These are phyloP conservation scores for Mycocentrospora acerina DNA, from an alignment of 2,329 filamentous ascomycete genomes.

Conservation along the genomic window DNA sequence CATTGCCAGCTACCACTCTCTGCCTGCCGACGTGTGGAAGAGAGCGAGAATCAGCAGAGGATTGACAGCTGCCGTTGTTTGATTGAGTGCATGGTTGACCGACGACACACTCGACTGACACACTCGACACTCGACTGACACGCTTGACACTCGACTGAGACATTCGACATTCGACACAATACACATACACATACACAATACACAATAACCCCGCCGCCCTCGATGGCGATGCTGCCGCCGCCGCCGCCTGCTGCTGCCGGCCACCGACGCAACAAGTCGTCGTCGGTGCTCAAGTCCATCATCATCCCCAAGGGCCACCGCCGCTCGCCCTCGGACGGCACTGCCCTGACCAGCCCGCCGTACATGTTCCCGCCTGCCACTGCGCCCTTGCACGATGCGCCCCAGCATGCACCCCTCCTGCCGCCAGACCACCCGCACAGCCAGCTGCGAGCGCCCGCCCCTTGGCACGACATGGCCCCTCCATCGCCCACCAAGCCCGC, in stretches of 20 bases:
- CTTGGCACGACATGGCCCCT: slow-evolving; percentile 38
- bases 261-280: slow-evolving; percentile 45
- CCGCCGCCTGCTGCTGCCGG: slow-evolving; percentile 25
- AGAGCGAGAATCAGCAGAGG: no score
- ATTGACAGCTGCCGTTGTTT: no score
- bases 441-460: slow-evolving; percentile 24
- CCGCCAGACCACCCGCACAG: slow-evolving; percentile 54
- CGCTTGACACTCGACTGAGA: no score
- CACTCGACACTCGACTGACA: no score
- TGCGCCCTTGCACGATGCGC: slow-evolving; percentile 19
- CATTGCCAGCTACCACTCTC: no score
- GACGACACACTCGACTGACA: no score
- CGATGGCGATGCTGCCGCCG: slow-evolving; percentile 28
- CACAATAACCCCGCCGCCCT: slow-evolving; percentile 6
- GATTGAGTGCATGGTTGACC: no score
- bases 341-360: slow-evolving; percentile 26
- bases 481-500: slow-evolving; percentile 39
- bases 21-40: no score
- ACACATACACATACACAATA: no score
- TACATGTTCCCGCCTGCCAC: slow-evolving; percentile 23
- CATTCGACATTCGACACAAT: no score
- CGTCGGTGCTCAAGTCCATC: slow-evolving; percentile 53
- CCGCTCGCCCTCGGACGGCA: slow-evolving; percentile 48
- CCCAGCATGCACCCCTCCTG: slow-evolving; percentile 44
- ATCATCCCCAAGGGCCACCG: slow-evolving; percentile 54